Conservation (phyloP, 2,329 filamentous ascomycete species). For the Neopestalotiopsis rosae region DNA sequence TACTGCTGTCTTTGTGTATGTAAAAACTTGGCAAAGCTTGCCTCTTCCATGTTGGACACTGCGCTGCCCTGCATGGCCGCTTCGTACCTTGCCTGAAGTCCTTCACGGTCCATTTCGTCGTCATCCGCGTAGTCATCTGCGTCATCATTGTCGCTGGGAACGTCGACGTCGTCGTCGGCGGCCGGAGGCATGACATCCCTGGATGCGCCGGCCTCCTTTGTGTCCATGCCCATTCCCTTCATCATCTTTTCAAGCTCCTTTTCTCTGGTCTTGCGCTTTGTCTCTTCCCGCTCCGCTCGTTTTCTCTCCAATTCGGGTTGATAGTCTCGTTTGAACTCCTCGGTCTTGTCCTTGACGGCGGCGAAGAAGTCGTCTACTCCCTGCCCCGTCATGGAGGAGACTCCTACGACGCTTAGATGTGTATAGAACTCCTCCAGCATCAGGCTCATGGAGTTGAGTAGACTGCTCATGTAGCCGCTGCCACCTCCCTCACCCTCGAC, state of each 20-base stretch:
- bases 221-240: constrained; percentile 77
- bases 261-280: constrained; percentile 74
- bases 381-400: constrained; percentile 89
- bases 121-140: constrained; percentile 65
- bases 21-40: constrained; percentile 68
- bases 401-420: constrained; percentile 89
- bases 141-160: constrained; percentile 53
- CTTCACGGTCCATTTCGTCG: constrained; percentile 66
- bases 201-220: constrained; percentile 28
- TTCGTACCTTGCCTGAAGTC: constrained; percentile 77
- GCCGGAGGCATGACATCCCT: constrained; percentile 43
- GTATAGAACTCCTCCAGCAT: constrained; percentile 98
- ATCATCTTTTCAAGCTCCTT: constrained; percentile 91
- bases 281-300: constrained; percentile 74
- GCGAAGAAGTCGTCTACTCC: constrained; percentile 94
- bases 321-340: constrained; percentile 90
- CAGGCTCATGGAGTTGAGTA: constrained; percentile 97
- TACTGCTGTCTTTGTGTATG: constrained; percentile 46
- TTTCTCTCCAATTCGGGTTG: constrained; percentile 87
- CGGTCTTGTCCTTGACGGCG: constrained; percentile 83
- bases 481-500: constrained; percentile 74
- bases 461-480: constrained; percentile 93
- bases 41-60: constrained; percentile 56
- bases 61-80: constrained; percentile 70
- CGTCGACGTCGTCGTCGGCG: constrained; percentile 55